phyloP scores from a whole-genome alignment of 305 asterid species.

The Fraxinus paxiana region DNA sequence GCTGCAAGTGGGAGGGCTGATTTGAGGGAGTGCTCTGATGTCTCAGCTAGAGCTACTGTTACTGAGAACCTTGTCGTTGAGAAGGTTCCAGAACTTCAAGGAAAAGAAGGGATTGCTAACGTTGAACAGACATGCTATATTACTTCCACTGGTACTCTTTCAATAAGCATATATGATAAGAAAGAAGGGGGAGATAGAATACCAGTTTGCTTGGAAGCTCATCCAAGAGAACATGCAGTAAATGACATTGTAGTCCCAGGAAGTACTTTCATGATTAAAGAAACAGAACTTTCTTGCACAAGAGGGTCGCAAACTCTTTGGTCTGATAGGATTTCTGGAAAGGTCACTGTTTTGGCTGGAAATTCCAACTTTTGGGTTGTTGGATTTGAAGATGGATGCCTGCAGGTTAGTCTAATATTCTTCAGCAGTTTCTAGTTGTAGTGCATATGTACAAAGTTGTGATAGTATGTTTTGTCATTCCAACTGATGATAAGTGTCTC shows the following conservation, averaged over 20 bases:
- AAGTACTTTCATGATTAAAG: slow-evolving; percentile 53
- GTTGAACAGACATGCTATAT: slow-evolving; percentile 59
- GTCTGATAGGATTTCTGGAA: slow-evolving; percentile 85
- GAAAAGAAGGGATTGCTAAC: slow-evolving; percentile 47
- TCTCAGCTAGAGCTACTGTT: slow-evolving; percentile 73
- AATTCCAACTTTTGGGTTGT: slow-evolving; percentile 96
- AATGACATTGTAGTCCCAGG: slow-evolving; percentile 68
- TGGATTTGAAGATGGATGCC: slow-evolving; percentile 92
- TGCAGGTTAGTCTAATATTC: slow-evolving; percentile 59
- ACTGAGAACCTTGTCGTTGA: slow-evolving; percentile 80
- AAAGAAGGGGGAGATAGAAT: slow-evolving; percentile 56
- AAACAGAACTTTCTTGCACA: slow-evolving; percentile 72
- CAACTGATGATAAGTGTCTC: background rate
- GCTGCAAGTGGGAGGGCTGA: slow-evolving; percentile 44
- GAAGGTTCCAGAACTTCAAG: slow-evolving; percentile 57
- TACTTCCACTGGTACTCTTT: slow-evolving; percentile 48
- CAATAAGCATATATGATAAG: slow-evolving; percentile 63
- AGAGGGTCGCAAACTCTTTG: slow-evolving; percentile 66
- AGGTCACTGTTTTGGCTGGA: slow-evolving; percentile 89
- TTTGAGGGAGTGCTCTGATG: slow-evolving; percentile 56
- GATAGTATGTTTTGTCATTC: background rate
- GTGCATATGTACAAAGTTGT: background rate
- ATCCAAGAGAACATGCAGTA: slow-evolving; percentile 74
- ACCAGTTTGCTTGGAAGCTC: slow-evolving; percentile 84
- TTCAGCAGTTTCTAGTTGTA: background rate